phyloP scores from a whole-genome alignment of 2,329 filamentous ascomycete species.

The Dothistroma pini region DNA sequence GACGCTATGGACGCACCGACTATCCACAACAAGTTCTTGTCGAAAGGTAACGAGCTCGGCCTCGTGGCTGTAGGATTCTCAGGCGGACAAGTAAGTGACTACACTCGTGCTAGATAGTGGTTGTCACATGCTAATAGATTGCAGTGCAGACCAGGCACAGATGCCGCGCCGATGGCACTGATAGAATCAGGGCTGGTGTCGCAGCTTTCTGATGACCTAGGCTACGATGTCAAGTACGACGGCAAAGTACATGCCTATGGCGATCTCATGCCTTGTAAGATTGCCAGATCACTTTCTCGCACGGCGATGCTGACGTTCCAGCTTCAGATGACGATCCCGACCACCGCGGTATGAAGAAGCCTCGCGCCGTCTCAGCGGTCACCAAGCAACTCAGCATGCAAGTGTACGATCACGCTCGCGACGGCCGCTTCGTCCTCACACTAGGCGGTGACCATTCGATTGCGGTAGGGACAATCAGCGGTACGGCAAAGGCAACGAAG shows the following conservation, averaged over 20 bases:
- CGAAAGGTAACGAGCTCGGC: conserved; percentile 74
- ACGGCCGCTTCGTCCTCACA: conserved; percentile 84
- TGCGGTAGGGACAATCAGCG: conserved; percentile 88
- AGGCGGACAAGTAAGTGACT: conserved; percentile 72
- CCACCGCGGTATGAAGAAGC: conserved; percentile 91
- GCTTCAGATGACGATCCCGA: conserved; percentile 62
- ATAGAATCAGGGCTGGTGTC: conserved; percentile 83
- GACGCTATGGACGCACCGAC: conserved; percentile 49
- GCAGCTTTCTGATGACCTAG: conserved; percentile 78
- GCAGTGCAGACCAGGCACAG: conserved; percentile 85
- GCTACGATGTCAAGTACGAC: conserved; percentile 85
- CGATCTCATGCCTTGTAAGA: conserved; percentile 60
- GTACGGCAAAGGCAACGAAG: conserved; percentile 78
- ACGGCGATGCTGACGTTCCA: not conserved
- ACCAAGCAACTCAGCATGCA: conserved; percentile 75
- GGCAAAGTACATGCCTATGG: conserved; percentile 76
- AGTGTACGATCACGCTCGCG: conserved; percentile 79
- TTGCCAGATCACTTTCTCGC: not conserved
- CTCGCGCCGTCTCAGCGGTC: conserved; percentile 78
- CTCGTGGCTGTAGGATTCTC: conserved; percentile 95
- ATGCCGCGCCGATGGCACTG: conserved; percentile 82
- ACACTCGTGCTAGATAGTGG: conserved; percentile 5
- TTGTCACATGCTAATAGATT: not conserved
- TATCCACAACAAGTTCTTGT: conserved; percentile 70
- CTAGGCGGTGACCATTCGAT: conserved; percentile 96